Base-by-base conservation (phyloP, 306 rosid species). In the Vicia villosa region DNA sequence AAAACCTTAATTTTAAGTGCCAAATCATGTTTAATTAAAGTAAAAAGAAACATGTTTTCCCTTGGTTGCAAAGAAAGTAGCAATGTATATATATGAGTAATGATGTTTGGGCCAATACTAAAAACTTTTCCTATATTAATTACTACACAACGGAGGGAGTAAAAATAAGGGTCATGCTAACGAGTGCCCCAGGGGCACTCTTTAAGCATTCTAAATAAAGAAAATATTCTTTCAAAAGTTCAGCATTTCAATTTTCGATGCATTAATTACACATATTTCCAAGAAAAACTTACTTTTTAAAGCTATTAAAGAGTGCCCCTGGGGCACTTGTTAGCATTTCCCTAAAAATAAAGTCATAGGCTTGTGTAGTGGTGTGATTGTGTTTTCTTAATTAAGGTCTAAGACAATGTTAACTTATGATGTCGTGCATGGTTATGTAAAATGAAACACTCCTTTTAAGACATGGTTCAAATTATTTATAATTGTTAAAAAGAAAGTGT, bases 381-480 rank as follows among this genome's bases (percentile, higher is more conserved):
- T 47, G 55, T 47, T 16, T 47, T 17, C 55, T 47, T 47, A 16
- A 47, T 47, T 47, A 8, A 20, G 55, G 22, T 16, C 24, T 47
- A 47, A 17, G 21, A 7, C 2, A 46, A 46, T 17, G 56, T 50
- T 17, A 17, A 50, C 56, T 50, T 50, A 50, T 50, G 56, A 50
- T 50, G 56, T 50, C 6, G 56, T 50, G 28, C 56, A 50, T 50
- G 56, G 56, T 50, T 50, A 50, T 17, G 56, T 19, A 19, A 47
- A 50, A 50, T 19, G 56, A 1, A 17, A 50, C 56, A 19, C 56
- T 50, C 7, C 56, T 50, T 50, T 50, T 50, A 50, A 50, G 24
- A 8, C 26, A 17, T 50, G 56, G 7, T 50, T 50, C 26, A 50
- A 12, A 16, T 49, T 9, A 49, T 49, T 49, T 49, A 8, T 47